A percentile compares a stretch with the other conserved stretches of the same genome.
phyloP scores from a whole-genome alignment of 441 rosid species.

The Rhodomyrtus psidioides region DNA sequence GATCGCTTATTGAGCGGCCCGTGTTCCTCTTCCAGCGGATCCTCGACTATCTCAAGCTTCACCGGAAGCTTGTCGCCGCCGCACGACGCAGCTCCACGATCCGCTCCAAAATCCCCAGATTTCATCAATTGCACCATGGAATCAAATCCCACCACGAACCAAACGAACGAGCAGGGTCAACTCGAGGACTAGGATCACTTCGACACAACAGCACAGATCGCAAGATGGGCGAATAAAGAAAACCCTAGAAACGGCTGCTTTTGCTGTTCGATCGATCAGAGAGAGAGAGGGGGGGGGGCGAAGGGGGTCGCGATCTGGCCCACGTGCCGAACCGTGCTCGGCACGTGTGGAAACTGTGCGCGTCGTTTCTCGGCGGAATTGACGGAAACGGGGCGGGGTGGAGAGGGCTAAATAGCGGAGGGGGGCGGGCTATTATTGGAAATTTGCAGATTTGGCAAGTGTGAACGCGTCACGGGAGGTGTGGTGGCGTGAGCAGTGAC shows the following conservation, averaged over 20 bases:
- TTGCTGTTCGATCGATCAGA: background rate
- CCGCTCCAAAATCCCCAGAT: conserved; percentile 39
- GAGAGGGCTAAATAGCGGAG: background rate
- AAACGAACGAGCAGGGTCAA: background rate
- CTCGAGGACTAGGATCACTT: background rate
- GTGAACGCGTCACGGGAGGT: background rate
- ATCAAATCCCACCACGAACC: conserved; percentile 10
- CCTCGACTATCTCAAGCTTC: conserved; percentile 75
- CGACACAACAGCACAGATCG: background rate
- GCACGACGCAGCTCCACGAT: conserved; percentile 30
- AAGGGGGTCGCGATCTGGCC: background rate
- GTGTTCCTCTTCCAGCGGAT: conserved; percentile 60
- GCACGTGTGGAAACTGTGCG: background rate
- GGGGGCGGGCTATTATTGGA: background rate
- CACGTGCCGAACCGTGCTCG: background rate
- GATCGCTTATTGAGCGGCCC: conserved; percentile 67
- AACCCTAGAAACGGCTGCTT: background rate
- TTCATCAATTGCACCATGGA: conserved; percentile 60
- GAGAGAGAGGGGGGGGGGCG: background rate
- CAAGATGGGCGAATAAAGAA: background rate
- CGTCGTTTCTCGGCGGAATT: background rate
- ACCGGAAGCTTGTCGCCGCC: conserved; percentile 49
- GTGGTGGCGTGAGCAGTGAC: background rate
- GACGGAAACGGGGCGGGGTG: background rate
- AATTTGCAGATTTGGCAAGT: background rate